phyloP scores from a whole-genome alignment of 1,139 yeast genomes.

The Candida sp. region DNA sequence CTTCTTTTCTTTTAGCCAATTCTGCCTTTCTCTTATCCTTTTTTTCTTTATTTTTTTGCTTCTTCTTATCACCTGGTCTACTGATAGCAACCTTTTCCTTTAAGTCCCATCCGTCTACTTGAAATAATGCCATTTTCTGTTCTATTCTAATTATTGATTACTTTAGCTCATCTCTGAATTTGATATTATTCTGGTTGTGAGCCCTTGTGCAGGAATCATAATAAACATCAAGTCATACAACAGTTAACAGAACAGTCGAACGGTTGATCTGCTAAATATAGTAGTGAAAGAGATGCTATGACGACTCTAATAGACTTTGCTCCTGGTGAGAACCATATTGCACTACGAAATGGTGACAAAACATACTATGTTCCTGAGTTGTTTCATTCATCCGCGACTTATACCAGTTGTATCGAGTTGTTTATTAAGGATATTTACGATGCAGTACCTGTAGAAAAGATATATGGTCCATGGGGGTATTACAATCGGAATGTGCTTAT shows the following conservation, averaged over 20 bases:
- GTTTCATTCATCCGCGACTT: constrained; percentile 13
- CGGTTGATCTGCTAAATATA: too few species aligned
- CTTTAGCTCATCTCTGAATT: too few species aligned
- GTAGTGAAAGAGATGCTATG: constrained; percentile 1
- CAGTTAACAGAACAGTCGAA: too few species aligned
- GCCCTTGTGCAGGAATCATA: too few species aligned
- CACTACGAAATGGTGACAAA: constrained; percentile 6
- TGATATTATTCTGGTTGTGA: neutral
- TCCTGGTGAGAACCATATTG: constrained; percentile 15
- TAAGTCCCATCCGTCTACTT: constrained; percentile 81
- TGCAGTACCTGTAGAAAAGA: constrained; percentile 6
- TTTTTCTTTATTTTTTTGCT: constrained; percentile 28
- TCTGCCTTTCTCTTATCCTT: constrained; percentile 13
- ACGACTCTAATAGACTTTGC: constrained; percentile 8
- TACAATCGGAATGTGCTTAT: constrained; percentile 9
- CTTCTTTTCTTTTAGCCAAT: constrained; percentile 10
- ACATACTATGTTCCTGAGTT: constrained; percentile 15
- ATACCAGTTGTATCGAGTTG: constrained; percentile 9
- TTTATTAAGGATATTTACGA: constrained; percentile 13
- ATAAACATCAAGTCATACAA: too few species aligned
- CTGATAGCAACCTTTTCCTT: constrained; percentile 53
- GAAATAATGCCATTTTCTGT: constrained; percentile 64
- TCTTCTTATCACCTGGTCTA: constrained; percentile 28
- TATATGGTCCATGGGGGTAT: constrained; percentile 10
- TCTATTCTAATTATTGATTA: neutral